These are phyloP conservation scores for Aphanomyces cochlioides DNA, from an alignment of 352 stramenopile species.

Conservation along the genomic window DNA sequence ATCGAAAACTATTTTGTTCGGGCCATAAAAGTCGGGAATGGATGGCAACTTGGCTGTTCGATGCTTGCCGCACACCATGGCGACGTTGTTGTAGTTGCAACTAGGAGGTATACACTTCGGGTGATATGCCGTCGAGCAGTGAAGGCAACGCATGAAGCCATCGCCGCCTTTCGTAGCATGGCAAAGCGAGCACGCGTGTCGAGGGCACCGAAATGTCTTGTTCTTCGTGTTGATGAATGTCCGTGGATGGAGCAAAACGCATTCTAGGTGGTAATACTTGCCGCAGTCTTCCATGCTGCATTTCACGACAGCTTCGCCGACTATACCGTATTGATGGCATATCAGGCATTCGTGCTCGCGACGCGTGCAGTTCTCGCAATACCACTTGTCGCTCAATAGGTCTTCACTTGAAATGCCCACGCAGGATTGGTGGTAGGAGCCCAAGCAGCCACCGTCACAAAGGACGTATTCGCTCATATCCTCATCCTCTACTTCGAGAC, in stretches of 20 bases:
- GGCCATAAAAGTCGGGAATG: slow-evolving; percentile 71
- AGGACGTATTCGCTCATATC: slow-evolving; percentile 81
- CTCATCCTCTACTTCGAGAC: slow-evolving; percentile 80
- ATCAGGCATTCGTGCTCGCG: slow-evolving; percentile 86
- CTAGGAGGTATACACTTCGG: slow-evolving; percentile 89
- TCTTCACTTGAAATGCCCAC: slow-evolving; percentile 71
- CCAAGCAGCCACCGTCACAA: slow-evolving; percentile 90
- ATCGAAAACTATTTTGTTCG: slow-evolving; percentile 73
- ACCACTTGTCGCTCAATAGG: slow-evolving; percentile 63
- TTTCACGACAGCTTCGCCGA: slow-evolving; percentile 78
- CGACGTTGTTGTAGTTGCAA: slow-evolving; percentile 89
- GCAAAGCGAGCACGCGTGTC: slow-evolving; percentile 77
- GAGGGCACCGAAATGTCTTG: slow-evolving; percentile 82
- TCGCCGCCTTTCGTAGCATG: slow-evolving; percentile 67
- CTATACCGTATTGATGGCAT: slow-evolving; percentile 84
- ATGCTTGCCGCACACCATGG: slow-evolving; percentile 89
- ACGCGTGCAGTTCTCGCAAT: slow-evolving; percentile 88
- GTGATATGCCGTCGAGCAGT: slow-evolving; percentile 91
- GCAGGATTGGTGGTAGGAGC: slow-evolving; percentile 91
- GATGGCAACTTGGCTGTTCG: slow-evolving; percentile 62
- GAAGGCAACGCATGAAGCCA: slow-evolving; percentile 88
- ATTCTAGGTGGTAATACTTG: slow-evolving; percentile 84
- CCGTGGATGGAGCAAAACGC: slow-evolving; percentile 58
- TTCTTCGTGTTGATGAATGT: slow-evolving; percentile 46
- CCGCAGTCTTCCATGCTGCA: slow-evolving; percentile 63